Conservation (phyloP, 495 filamentous ascomycete species). For the Aspergillus olivimuriae region DNA sequence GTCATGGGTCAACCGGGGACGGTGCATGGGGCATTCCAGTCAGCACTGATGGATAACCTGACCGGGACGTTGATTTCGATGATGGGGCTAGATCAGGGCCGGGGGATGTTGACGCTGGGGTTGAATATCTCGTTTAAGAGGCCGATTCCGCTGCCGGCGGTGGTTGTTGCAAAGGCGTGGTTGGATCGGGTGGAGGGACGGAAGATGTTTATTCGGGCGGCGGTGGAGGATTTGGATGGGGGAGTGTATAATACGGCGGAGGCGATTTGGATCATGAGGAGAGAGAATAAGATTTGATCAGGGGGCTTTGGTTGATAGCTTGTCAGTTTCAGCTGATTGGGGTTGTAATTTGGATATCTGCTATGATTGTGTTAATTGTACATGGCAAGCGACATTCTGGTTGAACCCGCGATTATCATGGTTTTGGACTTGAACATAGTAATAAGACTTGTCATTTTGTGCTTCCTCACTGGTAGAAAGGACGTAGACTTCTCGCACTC, state of each 20-base stretch:
- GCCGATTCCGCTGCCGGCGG: slow-evolving; percentile 4
- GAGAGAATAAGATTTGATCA: background rate
- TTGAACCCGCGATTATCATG: too few species aligned
- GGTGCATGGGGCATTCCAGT: slow-evolving; percentile 9
- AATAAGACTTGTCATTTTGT: too few species aligned
- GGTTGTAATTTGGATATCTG: too few species aligned
- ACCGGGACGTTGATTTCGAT: slow-evolving; percentile 4
- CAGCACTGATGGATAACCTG: slow-evolving; percentile 7
- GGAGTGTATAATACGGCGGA: slow-evolving; percentile 7
- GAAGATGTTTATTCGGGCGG: slow-evolving; percentile 10
- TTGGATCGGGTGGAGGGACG: slow-evolving; percentile 7
- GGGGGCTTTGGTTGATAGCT: too few species aligned
- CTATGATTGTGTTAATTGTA: too few species aligned
- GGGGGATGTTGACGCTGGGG: slow-evolving; percentile 8
- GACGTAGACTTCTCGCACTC: too few species aligned
- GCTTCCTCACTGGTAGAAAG: too few species aligned
- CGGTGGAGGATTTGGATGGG: slow-evolving; percentile 5
- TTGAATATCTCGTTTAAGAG: slow-evolving; percentile 4
- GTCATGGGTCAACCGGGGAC: slow-evolving; percentile 2
- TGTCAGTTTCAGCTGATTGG: too few species aligned
- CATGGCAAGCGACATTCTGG: too few species aligned
- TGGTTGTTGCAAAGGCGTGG: slow-evolving; percentile 6
- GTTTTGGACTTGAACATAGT: too few species aligned
- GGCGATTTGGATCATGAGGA: slow-evolving; percentile 1
- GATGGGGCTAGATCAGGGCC: slow-evolving; percentile 4